Evolutionary conservation across 768 basidiomycete genomes (phyloP), one percentile per base, ranked within the genome.

Genomic region (Suillus spraguei): DNA sequence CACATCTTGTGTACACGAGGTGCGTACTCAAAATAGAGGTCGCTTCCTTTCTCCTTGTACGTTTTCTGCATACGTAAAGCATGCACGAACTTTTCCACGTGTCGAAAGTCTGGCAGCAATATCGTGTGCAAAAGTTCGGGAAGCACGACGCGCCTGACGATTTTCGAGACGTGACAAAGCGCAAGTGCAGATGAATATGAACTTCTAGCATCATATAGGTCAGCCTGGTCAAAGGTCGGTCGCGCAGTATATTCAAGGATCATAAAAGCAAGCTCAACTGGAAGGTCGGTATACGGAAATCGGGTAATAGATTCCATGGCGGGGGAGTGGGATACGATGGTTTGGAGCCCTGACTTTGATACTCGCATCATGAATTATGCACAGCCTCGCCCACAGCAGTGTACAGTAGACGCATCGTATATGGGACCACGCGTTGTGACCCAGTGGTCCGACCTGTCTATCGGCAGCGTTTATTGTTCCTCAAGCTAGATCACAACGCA

Each of bases 71-170:
- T 66, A 7, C 69, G 67, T 16, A 81, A 63, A 44, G 76, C 69
- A 54, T 70, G 65, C 39, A 76, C 68, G 68, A 82, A 81, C 14
- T 28, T 9, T n/a, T 3, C 11, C 1, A 60, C 33, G 14, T 22
- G 28, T 13, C 7, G 9, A 39, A 22, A 14, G n/a, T 60, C 41
- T 39, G 65, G 62, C 28, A 81, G 72, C 28, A 79, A 62, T 7
- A 82, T 77, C 16, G 77, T 80, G 60, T 76, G 73, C 16, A 81
- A 73, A 60, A 82, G 72, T 60, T 72, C 66, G 38, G 75, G 79
- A 76, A 82, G 80, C 28, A 74, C 68, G n/a, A 69, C 68, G 14
- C 67, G 71, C 20, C 79, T 75, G 35, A 81, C 59, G 28, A 60
- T 59, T 49, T 66, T 68, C 1, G 77, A 81, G 16, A 80, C 80